Evolutionary conservation across 495 filamentous ascomycete species (phyloP).

Genomic region (Xylaria intraflava): DNA sequence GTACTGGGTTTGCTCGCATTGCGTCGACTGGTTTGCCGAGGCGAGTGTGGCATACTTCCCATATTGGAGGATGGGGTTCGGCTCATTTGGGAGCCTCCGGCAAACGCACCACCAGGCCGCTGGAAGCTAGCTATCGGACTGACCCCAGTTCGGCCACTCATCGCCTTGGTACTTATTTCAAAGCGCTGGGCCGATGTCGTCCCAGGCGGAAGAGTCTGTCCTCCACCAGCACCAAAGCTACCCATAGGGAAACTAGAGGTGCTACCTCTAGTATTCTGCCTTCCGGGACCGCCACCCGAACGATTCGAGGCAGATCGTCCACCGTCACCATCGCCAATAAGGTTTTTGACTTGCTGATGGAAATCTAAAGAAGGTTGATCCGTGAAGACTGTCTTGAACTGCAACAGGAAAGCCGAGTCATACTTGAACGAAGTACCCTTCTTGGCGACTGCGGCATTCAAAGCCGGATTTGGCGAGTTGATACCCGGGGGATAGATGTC

Average conservation of each 20-base stretch:
- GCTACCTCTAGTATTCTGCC: slow-evolving; percentile 40
- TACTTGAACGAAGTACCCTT: slow-evolving; percentile 85
- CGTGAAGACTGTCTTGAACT: slow-evolving; percentile 89
- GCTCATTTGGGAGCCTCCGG: slow-evolving; percentile 41
- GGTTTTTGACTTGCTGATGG: slow-evolving; percentile 75
- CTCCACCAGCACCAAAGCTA: slow-evolving; percentile 48
- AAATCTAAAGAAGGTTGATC: slow-evolving; percentile 93
- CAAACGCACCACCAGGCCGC: slow-evolving; percentile 53
- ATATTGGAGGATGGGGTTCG: slow-evolving; percentile 46
- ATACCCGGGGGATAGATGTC: slow-evolving; percentile 79
- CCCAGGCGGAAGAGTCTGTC: slow-evolving; percentile 55
- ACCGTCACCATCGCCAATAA: slow-evolving; percentile 66
- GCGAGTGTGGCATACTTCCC: slow-evolving; percentile 41
- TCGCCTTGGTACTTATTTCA: slow-evolving; percentile 36
- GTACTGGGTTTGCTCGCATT: slow-evolving; percentile 57
- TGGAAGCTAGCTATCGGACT: slow-evolving; percentile 55
- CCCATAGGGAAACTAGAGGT: slow-evolving; percentile 55
- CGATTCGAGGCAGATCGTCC: slow-evolving; percentile 67
- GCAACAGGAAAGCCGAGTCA: slow-evolving; percentile 90
- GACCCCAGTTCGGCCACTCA: slow-evolving; percentile 37
- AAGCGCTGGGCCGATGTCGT: slow-evolving; percentile 63
- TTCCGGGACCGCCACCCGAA: slow-evolving; percentile 49
- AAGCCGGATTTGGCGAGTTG: slow-evolving; percentile 79
- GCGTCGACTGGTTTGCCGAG: slow-evolving; percentile 49
- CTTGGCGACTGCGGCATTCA: slow-evolving; percentile 67